Percentiles rank a stretch among this genome's conserved stretches.
Evolutionary conservation across 306 rosid species (phyloP).

Genomic region (Sicyos baderoa): DNA sequence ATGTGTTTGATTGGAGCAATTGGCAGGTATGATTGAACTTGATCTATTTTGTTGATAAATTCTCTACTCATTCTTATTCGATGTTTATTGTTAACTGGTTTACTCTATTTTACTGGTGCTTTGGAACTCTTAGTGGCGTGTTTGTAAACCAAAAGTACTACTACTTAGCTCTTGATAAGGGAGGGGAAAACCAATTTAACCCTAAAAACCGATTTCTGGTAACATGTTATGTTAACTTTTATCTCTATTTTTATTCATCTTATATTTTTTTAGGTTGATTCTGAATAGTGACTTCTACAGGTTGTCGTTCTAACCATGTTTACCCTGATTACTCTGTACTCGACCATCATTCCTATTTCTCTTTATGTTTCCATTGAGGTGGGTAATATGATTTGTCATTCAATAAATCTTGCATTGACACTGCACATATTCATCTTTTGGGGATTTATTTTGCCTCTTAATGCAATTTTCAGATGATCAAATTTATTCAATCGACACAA

Average conservation of each 20-base stretch:
- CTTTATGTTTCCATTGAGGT: conserved; percentile 98
- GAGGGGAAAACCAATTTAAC: conserved; percentile 58
- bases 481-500: conserved; percentile 89
- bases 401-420: background rate
- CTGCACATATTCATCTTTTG: conserved; percentile 11
- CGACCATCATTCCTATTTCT: conserved; percentile 91
- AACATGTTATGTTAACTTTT: conserved; percentile 23
- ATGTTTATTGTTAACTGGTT: background rate
- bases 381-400: conserved; percentile 27
- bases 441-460: conserved; percentile 22
- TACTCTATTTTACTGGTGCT: conserved; percentile 15
- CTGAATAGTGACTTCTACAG: conserved; percentile 35
- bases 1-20: conserved; percentile 86
- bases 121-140: conserved; percentile 52
- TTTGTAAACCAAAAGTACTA: conserved; percentile 65
- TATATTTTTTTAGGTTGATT: conserved; percentile 23
- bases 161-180: conserved; percentile 60
- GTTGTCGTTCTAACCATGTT: conserved; percentile 79
- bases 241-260: background rate
- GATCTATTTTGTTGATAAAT: background rate
- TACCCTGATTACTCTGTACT: conserved; percentile 85
- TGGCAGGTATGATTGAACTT: conserved; percentile 54
- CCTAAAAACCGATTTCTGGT: conserved; percentile 77
- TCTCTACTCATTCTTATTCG: background rate
- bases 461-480: conserved; percentile 69